A percentile compares a stretch with the other conserved stretches of the same genome.
Evolutionary conservation across 2,329 filamentous ascomycete species (phyloP).

Genomic region (Aureobasidium sp.): DNA sequence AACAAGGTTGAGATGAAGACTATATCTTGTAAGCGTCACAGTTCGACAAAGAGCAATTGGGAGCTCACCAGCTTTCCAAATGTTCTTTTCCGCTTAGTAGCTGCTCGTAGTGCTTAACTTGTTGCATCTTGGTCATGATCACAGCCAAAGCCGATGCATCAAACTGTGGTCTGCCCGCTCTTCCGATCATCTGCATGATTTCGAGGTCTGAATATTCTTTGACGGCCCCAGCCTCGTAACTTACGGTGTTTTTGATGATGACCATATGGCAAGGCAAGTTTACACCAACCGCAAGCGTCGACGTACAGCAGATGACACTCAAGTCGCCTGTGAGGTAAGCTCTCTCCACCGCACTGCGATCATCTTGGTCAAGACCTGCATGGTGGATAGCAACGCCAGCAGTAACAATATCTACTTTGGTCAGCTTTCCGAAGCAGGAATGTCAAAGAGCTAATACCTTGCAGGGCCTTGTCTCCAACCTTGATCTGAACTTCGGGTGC

Average conservation of each 20-base stretch:
- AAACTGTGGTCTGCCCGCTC: slow-evolving; percentile 77
- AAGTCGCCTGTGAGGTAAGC: slow-evolving; percentile 65
- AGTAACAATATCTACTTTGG: slow-evolving; percentile 35
- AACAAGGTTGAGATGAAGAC: slow-evolving; percentile 68
- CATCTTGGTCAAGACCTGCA: slow-evolving; percentile 60
- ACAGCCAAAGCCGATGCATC: slow-evolving; percentile 69
- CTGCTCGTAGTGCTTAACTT: slow-evolving; percentile 59
- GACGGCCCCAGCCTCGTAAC: slow-evolving; percentile 44
- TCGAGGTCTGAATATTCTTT: slow-evolving; percentile 76
- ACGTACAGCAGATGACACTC: slow-evolving; percentile 78
- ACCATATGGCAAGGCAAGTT: slow-evolving; percentile 80
- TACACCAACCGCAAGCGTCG: slow-evolving; percentile 74
- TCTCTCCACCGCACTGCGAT: slow-evolving; percentile 60
- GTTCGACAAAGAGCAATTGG: background rate
- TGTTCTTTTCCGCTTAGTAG: slow-evolving; percentile 67
- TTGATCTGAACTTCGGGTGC: slow-evolving; percentile 45
- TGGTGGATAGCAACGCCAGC: slow-evolving; percentile 76
- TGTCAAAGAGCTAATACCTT: slow-evolving; percentile 37
- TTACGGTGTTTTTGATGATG: slow-evolving; percentile 71
- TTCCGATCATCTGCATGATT: slow-evolving; percentile 84
- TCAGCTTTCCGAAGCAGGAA: background rate
- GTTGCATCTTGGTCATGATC: slow-evolving; percentile 67
- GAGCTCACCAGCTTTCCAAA: slow-evolving; percentile 62
- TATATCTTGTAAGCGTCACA: slow-evolving; percentile 24
- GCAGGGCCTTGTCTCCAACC: slow-evolving; percentile 55